phyloP scores from a whole-genome alignment of 768 basidiomycete species.

The Podaxis mareebaensis region DNA sequence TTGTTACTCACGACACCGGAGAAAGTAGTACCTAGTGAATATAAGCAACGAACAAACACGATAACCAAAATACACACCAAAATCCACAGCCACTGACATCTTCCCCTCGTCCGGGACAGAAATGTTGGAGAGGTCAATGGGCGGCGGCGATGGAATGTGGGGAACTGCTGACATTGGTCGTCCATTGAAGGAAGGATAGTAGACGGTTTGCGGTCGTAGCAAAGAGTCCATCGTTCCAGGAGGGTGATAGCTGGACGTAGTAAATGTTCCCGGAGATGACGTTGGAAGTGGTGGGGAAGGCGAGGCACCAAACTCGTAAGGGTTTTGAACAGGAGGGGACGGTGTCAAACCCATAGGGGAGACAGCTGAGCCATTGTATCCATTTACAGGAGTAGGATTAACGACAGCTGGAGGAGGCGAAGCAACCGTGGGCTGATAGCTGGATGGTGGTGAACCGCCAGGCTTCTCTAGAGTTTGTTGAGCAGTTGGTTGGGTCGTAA shows the following conservation, averaged over 20 bases:
- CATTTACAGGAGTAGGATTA: conserved; percentile 26
- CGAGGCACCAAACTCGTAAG: conserved; percentile 29
- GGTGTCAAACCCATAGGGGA: conserved; percentile 36
- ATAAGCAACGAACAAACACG: conserved; percentile 2
- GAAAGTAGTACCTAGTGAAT: conserved; percentile 72
- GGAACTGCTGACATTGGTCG: conserved; percentile 26
- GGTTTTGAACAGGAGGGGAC: conserved; percentile 38
- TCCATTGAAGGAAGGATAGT: conserved; percentile 22
- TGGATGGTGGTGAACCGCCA: conserved; percentile 9
- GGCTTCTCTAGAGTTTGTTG: conserved; percentile 44
- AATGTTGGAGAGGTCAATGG: conserved; percentile 22
- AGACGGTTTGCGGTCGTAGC: conserved; percentile 32
- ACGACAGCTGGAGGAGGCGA: conserved; percentile 45
- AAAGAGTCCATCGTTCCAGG: conserved; percentile 27
- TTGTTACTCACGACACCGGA: conserved; percentile 72
- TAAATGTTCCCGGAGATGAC: conserved; percentile 20
- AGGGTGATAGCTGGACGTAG: conserved; percentile 25
- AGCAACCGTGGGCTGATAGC: conserved; percentile 41
- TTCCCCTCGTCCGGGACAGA: conserved; percentile 63
- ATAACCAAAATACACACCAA: conserved; percentile 49
- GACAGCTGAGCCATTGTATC: conserved; percentile 25
- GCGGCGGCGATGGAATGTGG: conserved; percentile 24
- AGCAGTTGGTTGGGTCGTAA: conserved; percentile 54
- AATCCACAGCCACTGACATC: conserved; percentile 81
- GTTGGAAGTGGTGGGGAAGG: conserved; percentile 21